A percentile compares a stretch with the other conserved stretches of the same genome.
phyloP scores from a whole-genome alignment of 2,329 filamentous ascomycete genomes.

The Nakataea oryzae region DNA sequence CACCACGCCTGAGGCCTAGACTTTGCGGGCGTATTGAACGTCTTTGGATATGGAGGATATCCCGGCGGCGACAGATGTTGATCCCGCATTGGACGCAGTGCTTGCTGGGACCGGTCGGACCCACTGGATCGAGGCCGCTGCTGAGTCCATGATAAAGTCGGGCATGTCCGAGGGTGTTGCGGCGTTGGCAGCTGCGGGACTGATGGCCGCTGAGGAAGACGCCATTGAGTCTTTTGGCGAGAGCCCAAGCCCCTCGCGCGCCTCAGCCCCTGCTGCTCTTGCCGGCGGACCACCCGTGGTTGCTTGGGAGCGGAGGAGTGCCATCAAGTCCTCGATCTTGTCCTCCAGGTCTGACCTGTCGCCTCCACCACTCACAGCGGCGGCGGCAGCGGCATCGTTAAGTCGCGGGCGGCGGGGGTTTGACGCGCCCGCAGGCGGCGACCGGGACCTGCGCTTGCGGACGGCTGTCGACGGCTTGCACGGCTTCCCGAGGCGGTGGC shows the following conservation, averaged over 20 bases:
- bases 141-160: too few species aligned
- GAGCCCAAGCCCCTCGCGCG: too few species aligned
- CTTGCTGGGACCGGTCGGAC: background rate
- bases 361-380: background rate
- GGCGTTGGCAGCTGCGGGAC: too few species aligned
- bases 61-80: background rate
- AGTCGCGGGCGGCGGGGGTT: background rate
- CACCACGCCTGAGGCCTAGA: background rate
- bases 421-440: background rate
- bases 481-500: conserved; percentile 5
- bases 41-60: background rate
- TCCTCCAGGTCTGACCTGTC: background rate
- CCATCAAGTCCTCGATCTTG: conserved; percentile 3
- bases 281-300: background rate
- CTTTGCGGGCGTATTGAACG: background rate
- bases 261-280: background rate
- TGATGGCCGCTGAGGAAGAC: background rate
- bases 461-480: conserved; percentile 12
- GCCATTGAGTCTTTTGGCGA: too few species aligned
- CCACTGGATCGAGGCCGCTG: too few species aligned
- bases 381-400: background rate
- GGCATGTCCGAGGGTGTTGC: too few species aligned
- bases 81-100: background rate
- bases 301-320: background rate
- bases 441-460: conserved; percentile 1